Percentiles rank a stretch among this genome's conserved stretches.
These are phyloP conservation scores for Globisporangium perplexum DNA, from an alignment of 352 stramenopile genomes.

Conservation along the genomic window DNA sequence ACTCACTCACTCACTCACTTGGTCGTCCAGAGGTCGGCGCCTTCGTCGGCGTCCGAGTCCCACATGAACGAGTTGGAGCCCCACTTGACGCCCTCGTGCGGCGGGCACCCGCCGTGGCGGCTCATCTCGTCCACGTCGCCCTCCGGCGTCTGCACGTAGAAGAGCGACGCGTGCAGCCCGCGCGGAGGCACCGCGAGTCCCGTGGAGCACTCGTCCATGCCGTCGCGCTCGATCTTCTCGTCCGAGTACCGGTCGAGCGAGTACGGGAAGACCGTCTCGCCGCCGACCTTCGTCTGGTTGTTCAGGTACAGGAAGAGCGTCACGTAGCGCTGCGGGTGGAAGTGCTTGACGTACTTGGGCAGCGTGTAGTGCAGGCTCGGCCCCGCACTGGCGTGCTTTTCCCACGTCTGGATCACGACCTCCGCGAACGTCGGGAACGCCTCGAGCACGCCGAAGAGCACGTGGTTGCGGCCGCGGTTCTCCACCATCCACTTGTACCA, in stretches of 20 bases:
- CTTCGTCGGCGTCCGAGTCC: slow-evolving; percentile 79
- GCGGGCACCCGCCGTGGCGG: slow-evolving; percentile 78
- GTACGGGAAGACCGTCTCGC: slow-evolving; percentile 97
- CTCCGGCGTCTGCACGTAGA: slow-evolving; percentile 81
- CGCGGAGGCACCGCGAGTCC: slow-evolving; percentile 68
- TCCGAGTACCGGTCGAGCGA: slow-evolving; percentile 69
- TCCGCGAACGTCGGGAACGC: slow-evolving; percentile 52
- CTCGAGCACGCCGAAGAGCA: slow-evolving; percentile 62
- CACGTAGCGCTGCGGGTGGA: slow-evolving; percentile 92
- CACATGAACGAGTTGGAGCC: slow-evolving; percentile 87
- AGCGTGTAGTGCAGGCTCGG: slow-evolving; percentile 45
- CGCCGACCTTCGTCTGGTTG: slow-evolving; percentile 92
- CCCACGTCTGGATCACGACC: slow-evolving; percentile 66
- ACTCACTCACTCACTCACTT: slow-evolving; percentile 39
- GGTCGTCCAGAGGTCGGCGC: slow-evolving; percentile 70
- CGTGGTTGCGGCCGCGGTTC: slow-evolving; percentile 56
- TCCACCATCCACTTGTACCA: slow-evolving; percentile 72
- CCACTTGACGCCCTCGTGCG: slow-evolving; percentile 82
- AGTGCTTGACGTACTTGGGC: slow-evolving; percentile 64
- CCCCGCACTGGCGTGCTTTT: slow-evolving; percentile 29
- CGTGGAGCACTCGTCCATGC: slow-evolving; percentile 78
- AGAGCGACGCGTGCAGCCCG: slow-evolving; percentile 71
- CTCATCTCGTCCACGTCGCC: slow-evolving; percentile 73
- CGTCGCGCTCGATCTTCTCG: slow-evolving; percentile 58
- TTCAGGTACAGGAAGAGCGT: slow-evolving; percentile 98